Percentiles rank a stretch among this genome's conserved stretches.
phyloP scores from a whole-genome alignment of 2,329 filamentous ascomycete species.

The Claviceps arundinis region DNA sequence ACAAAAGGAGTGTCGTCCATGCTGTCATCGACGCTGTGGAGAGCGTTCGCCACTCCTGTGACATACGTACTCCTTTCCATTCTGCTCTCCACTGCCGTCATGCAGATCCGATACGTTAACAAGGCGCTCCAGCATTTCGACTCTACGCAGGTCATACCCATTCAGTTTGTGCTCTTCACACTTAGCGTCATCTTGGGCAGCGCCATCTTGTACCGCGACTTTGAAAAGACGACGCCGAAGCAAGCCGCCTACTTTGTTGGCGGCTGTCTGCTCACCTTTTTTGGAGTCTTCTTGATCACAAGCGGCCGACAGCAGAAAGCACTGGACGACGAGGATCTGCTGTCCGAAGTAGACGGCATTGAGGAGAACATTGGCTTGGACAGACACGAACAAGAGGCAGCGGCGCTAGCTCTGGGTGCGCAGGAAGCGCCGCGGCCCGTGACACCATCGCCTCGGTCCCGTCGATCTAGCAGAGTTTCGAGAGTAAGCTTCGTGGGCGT shows the following conservation, averaged over 20 bases:
- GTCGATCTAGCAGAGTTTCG: constrained; percentile 35
- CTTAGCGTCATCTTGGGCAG: constrained; percentile 91
- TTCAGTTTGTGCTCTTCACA: constrained; percentile 94
- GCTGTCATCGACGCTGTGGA: constrained; percentile 79
- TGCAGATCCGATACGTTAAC: constrained; percentile 97
- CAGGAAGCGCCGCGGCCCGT: constrained; percentile 9
- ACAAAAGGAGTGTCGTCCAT: constrained; percentile 96
- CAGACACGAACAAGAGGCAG: constrained; percentile 28
- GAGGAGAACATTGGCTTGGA: constrained; percentile 50
- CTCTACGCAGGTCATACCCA: constrained; percentile 94
- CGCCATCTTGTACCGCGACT: constrained; percentile 86
- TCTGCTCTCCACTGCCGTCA: constrained; percentile 70
- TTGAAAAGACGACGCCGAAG: constrained; percentile 63
- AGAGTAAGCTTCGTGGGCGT: constrained; percentile 30
- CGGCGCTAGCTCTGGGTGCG: constrained; percentile 7
- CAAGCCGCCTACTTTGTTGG: constrained; percentile 77
- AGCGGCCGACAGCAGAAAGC: constrained; percentile 56
- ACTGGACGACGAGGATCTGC: constrained; percentile 40
- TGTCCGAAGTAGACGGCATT: constrained; percentile 43
- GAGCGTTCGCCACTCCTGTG: constrained; percentile 80
- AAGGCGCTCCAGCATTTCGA: constrained; percentile 79
- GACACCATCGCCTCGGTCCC: constrained; percentile 22
- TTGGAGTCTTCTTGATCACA: constrained; percentile 94
- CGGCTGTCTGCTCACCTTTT: constrained; percentile 83
- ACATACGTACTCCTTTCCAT: constrained; percentile 76